Base-by-base conservation (phyloP, 768 basidiomycete species). In the Russula virescens region DNA sequence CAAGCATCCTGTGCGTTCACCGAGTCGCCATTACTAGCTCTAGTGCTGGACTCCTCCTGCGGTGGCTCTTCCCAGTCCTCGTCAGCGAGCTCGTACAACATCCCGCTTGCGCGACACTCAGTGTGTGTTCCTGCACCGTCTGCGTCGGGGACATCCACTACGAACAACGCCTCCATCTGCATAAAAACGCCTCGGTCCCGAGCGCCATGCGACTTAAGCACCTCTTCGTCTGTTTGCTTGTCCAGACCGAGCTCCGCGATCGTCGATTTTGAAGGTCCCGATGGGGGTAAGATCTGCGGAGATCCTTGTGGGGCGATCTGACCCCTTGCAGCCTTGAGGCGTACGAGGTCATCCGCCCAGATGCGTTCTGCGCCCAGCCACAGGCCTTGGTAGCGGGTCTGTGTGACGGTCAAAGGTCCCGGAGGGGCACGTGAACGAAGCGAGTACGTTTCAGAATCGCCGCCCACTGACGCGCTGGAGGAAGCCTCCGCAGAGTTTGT, bases 281-380 rank as follows among this genome's bases (percentile, higher is more conserved):
- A 81, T 1, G 89, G 85, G 1, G 85, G 74, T 2, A 78, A 72
- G 46, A 92, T 85, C 61, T 81, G 71, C 49, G 80, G 78, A 2
- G 80, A 79, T 23, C 90, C 89, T 42, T 77, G 68, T 7, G 89
- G 88, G 14, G 88, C 88, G 60, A 91, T 77, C 64, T 83, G 83
- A 38, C 78, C 75, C 43, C 89, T 81, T 1, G 85, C 80, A 26
- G 88, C 73, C 68, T 90, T 90, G 53, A 96, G 77, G 25, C 93
- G 83, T 42, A 94, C 82, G 59, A 94, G 81, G 65, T 96, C 93
- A 62, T 88, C 89, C 5, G 81, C 77, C 92, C 93, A 96, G 57
- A 94, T 89, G 34, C 90, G 81, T 69, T 94, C 93, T 1, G 86
- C 83, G 9, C 94, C 94, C 87, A 89, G 90, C 91, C 91, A 96